A percentile compares a stretch with the other conserved stretches of the same genome.
phyloP scores from a whole-genome alignment of 73 alveolate genomes.

The Paramecium tetraurelia region DNA sequence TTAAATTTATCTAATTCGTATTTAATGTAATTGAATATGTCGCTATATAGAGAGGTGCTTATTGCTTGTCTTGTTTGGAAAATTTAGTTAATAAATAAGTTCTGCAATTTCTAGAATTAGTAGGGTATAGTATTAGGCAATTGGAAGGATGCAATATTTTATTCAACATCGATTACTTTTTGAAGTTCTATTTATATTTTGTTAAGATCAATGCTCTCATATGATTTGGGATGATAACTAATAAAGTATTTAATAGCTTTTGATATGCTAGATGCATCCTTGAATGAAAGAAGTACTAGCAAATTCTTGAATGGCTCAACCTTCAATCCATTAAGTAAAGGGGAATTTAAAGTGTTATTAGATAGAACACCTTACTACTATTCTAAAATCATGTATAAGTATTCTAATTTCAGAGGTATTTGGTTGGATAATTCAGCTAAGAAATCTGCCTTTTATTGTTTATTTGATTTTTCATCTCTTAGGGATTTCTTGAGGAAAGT shows the following conservation, averaged over 20 bases:
- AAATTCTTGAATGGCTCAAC: conserved; percentile 15
- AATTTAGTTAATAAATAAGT: background rate
- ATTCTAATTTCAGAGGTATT: background rate
- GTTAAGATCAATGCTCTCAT: background rate
- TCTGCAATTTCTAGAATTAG: background rate
- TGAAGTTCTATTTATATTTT: background rate
- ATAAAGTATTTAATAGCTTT: background rate
- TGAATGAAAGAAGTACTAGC: background rate
- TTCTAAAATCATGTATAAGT: conserved; percentile 2
- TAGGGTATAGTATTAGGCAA: conserved; percentile 1
- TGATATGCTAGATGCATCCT: background rate
- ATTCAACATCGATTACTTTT: background rate
- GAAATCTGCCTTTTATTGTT: background rate
- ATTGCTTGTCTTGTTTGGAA: background rate
- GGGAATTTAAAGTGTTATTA: background rate
- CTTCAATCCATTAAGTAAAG: background rate
- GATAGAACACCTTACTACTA: background rate
- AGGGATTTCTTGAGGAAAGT: background rate
- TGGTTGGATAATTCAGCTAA: background rate
- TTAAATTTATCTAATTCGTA: background rate
- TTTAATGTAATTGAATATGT: background rate
- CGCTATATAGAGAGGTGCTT: background rate
- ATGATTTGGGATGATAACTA: background rate
- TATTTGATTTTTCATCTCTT: background rate
- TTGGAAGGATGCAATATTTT: background rate